Evolutionary conservation across 129 eudicot genomes (phyloP).

Genomic region (Glebionis coronaria): DNA sequence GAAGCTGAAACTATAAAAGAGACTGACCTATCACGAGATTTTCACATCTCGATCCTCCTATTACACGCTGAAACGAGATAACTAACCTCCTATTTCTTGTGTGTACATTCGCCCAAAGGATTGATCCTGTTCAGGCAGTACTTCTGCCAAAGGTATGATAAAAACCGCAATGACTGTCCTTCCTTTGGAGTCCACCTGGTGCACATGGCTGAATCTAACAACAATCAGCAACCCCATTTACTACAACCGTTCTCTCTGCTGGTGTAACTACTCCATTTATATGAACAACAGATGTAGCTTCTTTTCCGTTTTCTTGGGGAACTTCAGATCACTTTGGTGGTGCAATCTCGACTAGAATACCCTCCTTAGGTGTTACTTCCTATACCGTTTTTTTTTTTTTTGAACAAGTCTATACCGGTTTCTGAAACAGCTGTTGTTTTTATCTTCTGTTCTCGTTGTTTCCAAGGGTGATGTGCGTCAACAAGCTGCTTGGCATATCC

Average conservation of each 20-base stretch:
- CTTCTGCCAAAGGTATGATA: background rate
- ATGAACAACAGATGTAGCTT: slow-evolving; percentile 26
- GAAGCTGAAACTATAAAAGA: slow-evolving; percentile 20
- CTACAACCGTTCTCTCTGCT: slow-evolving; percentile 27
- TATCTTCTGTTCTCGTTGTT: slow-evolving; percentile 84
- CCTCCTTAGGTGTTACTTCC: slow-evolving; percentile 55
- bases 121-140: slow-evolving; percentile 19
- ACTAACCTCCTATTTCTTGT: slow-evolving; percentile 18
- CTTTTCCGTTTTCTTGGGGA: slow-evolving; percentile 29
- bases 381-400: too few species aligned
- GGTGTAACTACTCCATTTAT: slow-evolving; percentile 33
- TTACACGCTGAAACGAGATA: slow-evolving; percentile 2
- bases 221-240: slow-evolving; percentile 51
- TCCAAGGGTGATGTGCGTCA: slow-evolving; percentile 78
- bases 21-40: slow-evolving; percentile 18
- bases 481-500: slow-evolving; percentile 73
- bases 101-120: slow-evolving; percentile 5
- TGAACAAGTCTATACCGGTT: too few species aligned
- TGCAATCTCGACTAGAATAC: slow-evolving; percentile 27
- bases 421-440: slow-evolving; percentile 63
- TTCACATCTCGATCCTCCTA: too few species aligned
- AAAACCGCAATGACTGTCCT: background rate
- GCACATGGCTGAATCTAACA: slow-evolving; percentile 28
- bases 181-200: slow-evolving; percentile 21
- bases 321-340: slow-evolving; percentile 33